Conservation (phyloP, 129 eudicot genomes). For the Sambucus nigra region DNA sequence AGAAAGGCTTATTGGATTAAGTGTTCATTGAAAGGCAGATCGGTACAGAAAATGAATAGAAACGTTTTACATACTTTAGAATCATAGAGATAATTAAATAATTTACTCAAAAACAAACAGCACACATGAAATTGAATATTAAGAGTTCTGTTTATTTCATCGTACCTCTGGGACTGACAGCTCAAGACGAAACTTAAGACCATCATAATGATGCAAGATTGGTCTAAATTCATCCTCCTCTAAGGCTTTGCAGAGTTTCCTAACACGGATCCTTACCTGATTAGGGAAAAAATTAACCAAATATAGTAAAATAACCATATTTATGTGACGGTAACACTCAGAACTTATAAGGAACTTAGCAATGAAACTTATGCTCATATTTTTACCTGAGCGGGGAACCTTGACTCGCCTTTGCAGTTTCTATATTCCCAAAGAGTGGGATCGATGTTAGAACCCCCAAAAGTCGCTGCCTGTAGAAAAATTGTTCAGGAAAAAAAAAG, state of each 20-base stretch:
- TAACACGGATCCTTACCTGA: slow-evolving; percentile 78
- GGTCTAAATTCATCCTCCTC: slow-evolving; percentile 99
- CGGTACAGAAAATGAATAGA: too few relatives aligned
- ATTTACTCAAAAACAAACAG: too few relatives aligned
- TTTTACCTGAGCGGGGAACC: slow-evolving; percentile 98
- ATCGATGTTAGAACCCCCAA: slow-evolving; percentile 99
- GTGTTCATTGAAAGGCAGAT: too few relatives aligned
- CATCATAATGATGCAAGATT: slow-evolving; percentile 98
- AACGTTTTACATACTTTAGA: too few relatives aligned
- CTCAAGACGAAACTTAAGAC: slow-evolving; percentile 97
- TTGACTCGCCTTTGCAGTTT: slow-evolving; percentile 97
- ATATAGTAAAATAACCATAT: not conserved
- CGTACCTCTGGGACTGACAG: slow-evolving; percentile 90
- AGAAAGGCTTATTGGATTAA: too few relatives aligned
- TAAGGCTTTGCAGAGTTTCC: slow-evolving; percentile 86
- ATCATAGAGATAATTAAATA: too few relatives aligned
- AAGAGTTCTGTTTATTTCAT: not conserved
- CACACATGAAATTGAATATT: not conserved
- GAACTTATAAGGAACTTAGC: not conserved
- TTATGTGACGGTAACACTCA: not conserved
- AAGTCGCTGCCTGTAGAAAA: slow-evolving; percentile 61
- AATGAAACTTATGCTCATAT: not conserved
- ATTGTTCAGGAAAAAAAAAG: slow-evolving; percentile 5
- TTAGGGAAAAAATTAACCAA: not conserved
- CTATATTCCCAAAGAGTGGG: slow-evolving; percentile 99